phyloP scores from a whole-genome alignment of 352 stramenopile genomes.

The Pythium scleroteichum region DNA sequence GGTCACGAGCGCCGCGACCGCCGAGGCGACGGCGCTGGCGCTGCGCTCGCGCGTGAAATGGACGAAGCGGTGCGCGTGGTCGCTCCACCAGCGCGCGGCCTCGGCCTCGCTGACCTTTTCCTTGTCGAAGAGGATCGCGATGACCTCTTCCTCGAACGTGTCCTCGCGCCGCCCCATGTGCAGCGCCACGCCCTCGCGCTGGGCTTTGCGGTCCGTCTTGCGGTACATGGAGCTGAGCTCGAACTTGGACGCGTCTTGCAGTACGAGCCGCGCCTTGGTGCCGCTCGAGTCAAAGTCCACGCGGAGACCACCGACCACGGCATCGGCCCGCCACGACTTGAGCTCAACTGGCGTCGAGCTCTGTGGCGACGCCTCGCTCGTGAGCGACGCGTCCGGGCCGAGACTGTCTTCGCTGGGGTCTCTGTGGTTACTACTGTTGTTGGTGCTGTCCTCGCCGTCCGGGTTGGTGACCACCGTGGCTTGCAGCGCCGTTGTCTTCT shows the following conservation, averaged over 20 bases:
- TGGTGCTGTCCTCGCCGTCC: conserved; percentile 1
- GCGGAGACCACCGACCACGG: conserved; percentile 47
- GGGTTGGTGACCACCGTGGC: not conserved
- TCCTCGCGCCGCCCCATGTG: conserved; percentile 77
- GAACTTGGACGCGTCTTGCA: conserved; percentile 78
- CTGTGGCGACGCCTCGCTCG: conserved; percentile 10
- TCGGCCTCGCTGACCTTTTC: conserved; percentile 80
- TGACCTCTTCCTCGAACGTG: conserved; percentile 78
- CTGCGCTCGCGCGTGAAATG: conserved; percentile 23
- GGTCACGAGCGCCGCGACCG: conserved; percentile 15
- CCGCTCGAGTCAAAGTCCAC: conserved; percentile 73
- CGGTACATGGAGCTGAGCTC: conserved; percentile 86
- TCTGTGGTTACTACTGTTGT: no score
- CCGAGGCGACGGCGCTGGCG: conserved; percentile 8
- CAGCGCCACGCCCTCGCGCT: conserved; percentile 68
- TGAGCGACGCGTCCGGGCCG: conserved; percentile 11
- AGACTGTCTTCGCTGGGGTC: not conserved
- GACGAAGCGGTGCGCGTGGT: conserved; percentile 70
- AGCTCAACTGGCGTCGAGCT: conserved; percentile 16
- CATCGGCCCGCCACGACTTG: conserved; percentile 54
- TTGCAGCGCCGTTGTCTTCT: not conserved
- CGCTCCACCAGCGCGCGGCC: conserved; percentile 67
- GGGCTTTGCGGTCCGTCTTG: conserved; percentile 79
- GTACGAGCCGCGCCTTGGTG: conserved; percentile 66
- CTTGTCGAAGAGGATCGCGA: conserved; percentile 83